Evolutionary conservation across 768 basidiomycete genomes (phyloP), one percentile per base, ranked within the genome.

Genomic region (Mrakia blollopis): DNA sequence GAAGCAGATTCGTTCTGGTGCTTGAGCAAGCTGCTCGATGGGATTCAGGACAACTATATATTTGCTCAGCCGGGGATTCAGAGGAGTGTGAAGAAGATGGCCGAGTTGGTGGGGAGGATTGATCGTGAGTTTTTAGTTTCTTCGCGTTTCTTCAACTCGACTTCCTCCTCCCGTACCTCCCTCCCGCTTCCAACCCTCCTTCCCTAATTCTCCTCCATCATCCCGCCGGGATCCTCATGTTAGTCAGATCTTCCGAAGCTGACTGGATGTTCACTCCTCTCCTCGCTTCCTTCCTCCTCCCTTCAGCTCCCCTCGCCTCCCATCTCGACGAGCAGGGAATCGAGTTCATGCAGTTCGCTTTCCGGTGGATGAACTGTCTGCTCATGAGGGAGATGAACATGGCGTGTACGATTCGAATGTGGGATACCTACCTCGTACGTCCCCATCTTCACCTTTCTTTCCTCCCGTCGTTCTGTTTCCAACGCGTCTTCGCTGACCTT

Each of bases 1-100:
- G 97, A 98, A 83, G 97, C 97, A 1, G 97, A 99, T 83, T 91
- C 93, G 23, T 99, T 98, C 82, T 98, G 96, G 97, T 98, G 97
- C 84, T 87, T 99, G 8, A 94, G 92, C 11, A 91, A 96, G 70
- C 87, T 98, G 39, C 86, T 98, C 37, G 95, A 98, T 81, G 97
- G 96, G 25, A 98, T 98, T 78, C 96, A 98, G 83, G 95, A 98
- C 83, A 98, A 99, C 81, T 99, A 99, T 80, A 98, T 96, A 78
- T 91, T 89, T 65, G 92, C 91, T 4, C 97, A 99, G 83, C 97
- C 97, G 18, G 97, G 97, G 3, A 98, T 99, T 78, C 93, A 95
- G 80, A 86, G 94, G 77, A 92, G 92, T 81, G 94, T 99, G 47
- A 89, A 90, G 80, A 88, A 94, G 78, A 98, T 98, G 95, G 89